Base-by-base conservation (phyloP, 2,329 filamentous ascomycete species). In the Cadophora sp. region DNA sequence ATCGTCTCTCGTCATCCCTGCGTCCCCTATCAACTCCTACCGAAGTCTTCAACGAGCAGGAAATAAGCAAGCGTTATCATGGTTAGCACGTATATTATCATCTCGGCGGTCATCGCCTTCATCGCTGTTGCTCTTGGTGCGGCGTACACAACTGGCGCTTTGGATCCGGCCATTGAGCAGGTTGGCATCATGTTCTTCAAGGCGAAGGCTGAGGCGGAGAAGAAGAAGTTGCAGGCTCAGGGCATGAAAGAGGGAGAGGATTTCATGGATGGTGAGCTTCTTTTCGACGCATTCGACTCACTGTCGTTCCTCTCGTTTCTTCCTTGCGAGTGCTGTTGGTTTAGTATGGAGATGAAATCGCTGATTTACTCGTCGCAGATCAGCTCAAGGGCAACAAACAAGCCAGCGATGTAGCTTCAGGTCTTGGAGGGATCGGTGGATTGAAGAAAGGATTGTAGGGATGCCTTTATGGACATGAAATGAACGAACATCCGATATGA, bases 181-280 rank as follows among this genome's bases (percentile, higher is more conserved):
- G 64, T 81, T 55, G 78, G 77, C 0, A 74, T 79, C 27, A 77
- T 77, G 64, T 68, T 80, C 62, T 79, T 81, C 74, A 81, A 82
- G 73, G 79, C 79, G 37, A 79, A 82, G 73, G 80, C 79, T 0
- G 76, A 80, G 71, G 79, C 79, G 8, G 80, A 82, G 71, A 76
- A 77, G 50, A 80, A 81, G 72, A 79, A 79, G 65, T 71, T 80
- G 70, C 73, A 81, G 69, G 78, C 79, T 9, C 70, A 81, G 70
- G 80, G 80, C 1, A 55, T 79, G 71, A 78, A 79, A 68, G 79
- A 79, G 60, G 80, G 80, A 22, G 69, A 80, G 67, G 80, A 81
- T 70, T 81, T 81, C 68, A 19, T 67, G 37, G n/a, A n/a, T 56
- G 34, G 59, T 64, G 37, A 16, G 65, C 62, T 19, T 22, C 7